These are phyloP conservation scores for Phytopythium sindhum DNA, from an alignment of 352 stramenopile species.

Conservation along the genomic window DNA sequence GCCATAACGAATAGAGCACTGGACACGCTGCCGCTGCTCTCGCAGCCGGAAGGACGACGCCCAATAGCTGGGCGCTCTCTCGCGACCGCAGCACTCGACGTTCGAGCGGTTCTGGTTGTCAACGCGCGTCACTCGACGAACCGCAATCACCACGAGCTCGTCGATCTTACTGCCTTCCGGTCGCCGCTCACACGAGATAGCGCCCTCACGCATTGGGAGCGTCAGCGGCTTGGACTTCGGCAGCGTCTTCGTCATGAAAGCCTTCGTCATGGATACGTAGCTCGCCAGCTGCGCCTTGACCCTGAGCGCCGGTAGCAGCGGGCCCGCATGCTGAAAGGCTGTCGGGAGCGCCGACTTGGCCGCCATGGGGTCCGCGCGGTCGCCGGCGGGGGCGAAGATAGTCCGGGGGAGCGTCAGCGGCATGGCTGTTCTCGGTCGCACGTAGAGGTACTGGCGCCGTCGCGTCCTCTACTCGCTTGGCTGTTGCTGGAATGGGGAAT, in stretches of 20 bases:
- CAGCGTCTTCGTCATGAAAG: conserved; percentile 33
- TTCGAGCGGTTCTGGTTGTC: background rate
- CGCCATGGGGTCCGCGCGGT: conserved; percentile 1
- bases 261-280: conserved; percentile 31
- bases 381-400: background rate
- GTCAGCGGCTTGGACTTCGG: conserved; percentile 20
- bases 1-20: conserved; percentile 27
- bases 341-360: conserved; percentile 12
- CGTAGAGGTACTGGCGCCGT: too few relatives aligned
- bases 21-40: conserved; percentile 19
- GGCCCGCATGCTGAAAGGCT: background rate
- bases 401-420: conserved; percentile 14
- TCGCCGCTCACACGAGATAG: background rate
- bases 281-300: conserved; percentile 17
- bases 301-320: conserved; percentile 25
- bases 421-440: conserved; percentile 1
- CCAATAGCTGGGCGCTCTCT: conserved; percentile 8
- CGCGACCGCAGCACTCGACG: conserved; percentile 8
- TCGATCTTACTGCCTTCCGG: conserved; percentile 8
- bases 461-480: background rate
- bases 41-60: conserved; percentile 12
- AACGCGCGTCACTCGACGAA: conserved; percentile 25
- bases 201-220: conserved; percentile 9
- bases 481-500: background rate
- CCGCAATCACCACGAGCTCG: conserved; percentile 40